These are phyloP conservation scores for Plenodomus tracheiphilus DNA, from an alignment of 2,329 filamentous ascomycete genomes.

Conservation along the genomic window DNA sequence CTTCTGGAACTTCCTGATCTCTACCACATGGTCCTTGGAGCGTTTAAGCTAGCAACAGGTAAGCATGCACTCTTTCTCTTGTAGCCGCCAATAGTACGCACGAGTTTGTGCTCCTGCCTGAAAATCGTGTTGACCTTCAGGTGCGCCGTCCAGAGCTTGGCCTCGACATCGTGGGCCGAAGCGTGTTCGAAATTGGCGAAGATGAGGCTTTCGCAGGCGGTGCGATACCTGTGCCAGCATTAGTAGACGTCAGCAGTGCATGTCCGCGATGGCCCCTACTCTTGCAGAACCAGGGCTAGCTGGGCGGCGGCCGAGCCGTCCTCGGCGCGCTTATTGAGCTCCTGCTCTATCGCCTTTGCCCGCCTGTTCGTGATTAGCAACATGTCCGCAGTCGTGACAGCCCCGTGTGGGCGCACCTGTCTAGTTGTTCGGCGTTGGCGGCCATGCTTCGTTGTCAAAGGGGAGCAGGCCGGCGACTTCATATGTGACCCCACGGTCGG, in stretches of 20 bases:
- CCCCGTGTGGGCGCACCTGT: slow-evolving; percentile 50
- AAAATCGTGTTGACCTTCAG: slow-evolving; percentile 77
- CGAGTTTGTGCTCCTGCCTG: slow-evolving; percentile 58
- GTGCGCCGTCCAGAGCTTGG: slow-evolving; percentile 78
- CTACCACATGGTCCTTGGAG: slow-evolving; percentile 59
- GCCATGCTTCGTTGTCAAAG: slow-evolving; percentile 45
- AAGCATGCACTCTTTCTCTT: slow-evolving; percentile 2
- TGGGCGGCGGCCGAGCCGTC: slow-evolving; percentile 55
- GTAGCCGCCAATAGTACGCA: slow-evolving; percentile 12
- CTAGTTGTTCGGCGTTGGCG: slow-evolving; percentile 54
- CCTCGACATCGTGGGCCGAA: slow-evolving; percentile 66
- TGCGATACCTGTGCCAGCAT: slow-evolving; percentile 62
- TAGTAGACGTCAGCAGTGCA: slow-evolving; percentile 13
- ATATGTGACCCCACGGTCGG: slow-evolving; percentile 56
- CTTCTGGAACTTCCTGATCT: slow-evolving; percentile 77
- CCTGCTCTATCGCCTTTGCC: slow-evolving; percentile 53
- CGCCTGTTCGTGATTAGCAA: slow-evolving; percentile 39
- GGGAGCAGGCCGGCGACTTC: slow-evolving; percentile 26
- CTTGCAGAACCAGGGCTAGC: slow-evolving; percentile 50
- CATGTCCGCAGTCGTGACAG: neutral
- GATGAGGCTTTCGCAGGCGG: slow-evolving; percentile 71
- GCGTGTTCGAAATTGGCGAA: slow-evolving; percentile 73
- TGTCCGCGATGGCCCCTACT: slow-evolving; percentile 25
- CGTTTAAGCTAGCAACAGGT: slow-evolving; percentile 48
- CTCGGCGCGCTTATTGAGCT: slow-evolving; percentile 55